phyloP scores from a whole-genome alignment of 306 rosid genomes.

The Coriaria nepalensis region DNA sequence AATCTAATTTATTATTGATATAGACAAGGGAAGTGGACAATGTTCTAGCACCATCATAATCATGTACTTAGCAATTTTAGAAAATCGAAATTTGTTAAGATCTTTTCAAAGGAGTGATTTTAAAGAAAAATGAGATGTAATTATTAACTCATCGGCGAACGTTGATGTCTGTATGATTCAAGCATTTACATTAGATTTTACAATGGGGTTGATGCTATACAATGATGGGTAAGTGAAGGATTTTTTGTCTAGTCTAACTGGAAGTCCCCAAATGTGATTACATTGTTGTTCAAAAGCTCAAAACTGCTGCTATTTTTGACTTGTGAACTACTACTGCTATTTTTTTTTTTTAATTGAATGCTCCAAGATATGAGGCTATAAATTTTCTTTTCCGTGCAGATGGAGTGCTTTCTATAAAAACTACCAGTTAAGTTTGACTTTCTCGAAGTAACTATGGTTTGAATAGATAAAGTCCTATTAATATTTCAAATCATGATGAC shows the following conservation, averaged over 20 bases:
- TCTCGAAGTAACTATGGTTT: slow-evolving; percentile 6
- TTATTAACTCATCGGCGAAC: no score
- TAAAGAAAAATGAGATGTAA: no score
- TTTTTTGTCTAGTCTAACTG: background rate
- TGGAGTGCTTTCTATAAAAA: slow-evolving; percentile 59
- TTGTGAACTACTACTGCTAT: background rate
- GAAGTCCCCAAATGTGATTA: background rate
- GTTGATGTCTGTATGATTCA: no score
- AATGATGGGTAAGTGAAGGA: slow-evolving; percentile 49
- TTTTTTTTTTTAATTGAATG: no score
- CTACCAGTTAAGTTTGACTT: slow-evolving; percentile 53
- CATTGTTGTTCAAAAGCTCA: background rate
- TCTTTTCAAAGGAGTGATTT: no score
- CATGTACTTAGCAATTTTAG: no score
- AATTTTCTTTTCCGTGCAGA: slow-evolving; percentile 32
- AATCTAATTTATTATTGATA: no score
- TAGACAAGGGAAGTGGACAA: no score
- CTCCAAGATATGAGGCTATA: background rate
- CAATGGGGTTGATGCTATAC: slow-evolving; percentile 19
- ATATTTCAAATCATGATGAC: background rate
- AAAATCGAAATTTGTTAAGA: no score
- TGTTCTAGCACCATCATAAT: no score
- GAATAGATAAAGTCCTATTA: background rate
- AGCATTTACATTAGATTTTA: no score
- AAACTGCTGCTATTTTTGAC: background rate